Percentiles rank a stretch among this genome's conserved stretches.
Evolutionary conservation across 176 grass and related monocot species (phyloP).

Genomic region (Eleusine coracana): DNA sequence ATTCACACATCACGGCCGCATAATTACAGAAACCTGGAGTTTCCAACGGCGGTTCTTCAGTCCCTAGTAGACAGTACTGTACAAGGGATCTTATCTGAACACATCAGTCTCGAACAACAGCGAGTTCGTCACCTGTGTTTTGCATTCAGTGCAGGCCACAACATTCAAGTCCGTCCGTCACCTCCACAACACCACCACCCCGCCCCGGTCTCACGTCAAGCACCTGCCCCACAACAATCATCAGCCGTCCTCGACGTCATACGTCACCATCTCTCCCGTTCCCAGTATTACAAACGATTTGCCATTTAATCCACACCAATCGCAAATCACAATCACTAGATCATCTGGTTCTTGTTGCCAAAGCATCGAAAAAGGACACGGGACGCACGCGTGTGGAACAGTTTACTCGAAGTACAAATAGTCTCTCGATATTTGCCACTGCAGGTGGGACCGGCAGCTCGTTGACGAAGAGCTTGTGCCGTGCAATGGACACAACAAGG

Average conservation of each 20-base stretch:
- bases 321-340: background rate
- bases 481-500: background rate
- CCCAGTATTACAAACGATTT: background rate
- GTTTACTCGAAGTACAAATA: background rate
- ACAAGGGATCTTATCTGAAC: too few relatives aligned
- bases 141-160: too few relatives aligned
- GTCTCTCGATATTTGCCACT: background rate
- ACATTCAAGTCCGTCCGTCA: too few relatives aligned
- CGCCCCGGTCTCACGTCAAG: background rate
- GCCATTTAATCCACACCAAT: background rate
- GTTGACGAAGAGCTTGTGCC: background rate
- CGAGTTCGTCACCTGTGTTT: too few relatives aligned
- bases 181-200: too few relatives aligned
- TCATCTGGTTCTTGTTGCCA: background rate
- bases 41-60: too few relatives aligned
- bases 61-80: too few relatives aligned
- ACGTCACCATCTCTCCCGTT: background rate
- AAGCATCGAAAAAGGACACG: background rate
- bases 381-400: slow-evolving; percentile 1
- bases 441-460: background rate
- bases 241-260: background rate
- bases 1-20: too few relatives aligned
- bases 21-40: background rate
- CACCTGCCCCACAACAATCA: background rate
- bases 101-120: too few relatives aligned